Evolutionary conservation across 2,329 filamentous ascomycete genomes (phyloP), one percentile per base, ranked within the genome.

Genomic region (Beauveria pseudobassiana): DNA sequence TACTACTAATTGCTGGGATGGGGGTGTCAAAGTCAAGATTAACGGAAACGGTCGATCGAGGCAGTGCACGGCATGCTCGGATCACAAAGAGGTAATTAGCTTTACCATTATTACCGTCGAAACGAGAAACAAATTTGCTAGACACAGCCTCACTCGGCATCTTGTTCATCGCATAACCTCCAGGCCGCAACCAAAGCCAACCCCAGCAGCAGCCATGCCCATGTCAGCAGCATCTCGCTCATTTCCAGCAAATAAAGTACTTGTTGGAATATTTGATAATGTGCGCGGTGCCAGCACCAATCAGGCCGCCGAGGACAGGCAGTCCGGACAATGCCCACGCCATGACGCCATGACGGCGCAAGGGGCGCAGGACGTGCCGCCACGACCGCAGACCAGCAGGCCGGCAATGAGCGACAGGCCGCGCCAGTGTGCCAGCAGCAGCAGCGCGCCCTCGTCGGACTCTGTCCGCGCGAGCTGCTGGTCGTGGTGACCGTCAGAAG

Each of bases 191-290:
- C 56, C 53, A 68, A 63, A 16, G 64, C 68, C 16, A 65, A 12
- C 3, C 72, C 72, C 1, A 76, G 40, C 61, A 71, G 67, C 62
- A 68, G 55, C 58, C 64, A 66, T 10, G 38, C 56, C 59, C 64
- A 63, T 45, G 68, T 70, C 8, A 70, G 62, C 53, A 69, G 48
- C 63, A 76, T 62, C 5, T 73, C 74, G 62, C 71, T 72, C 64
- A 75, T 67, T 70, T 78, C 72, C 22, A 77, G 65, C 50, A 68
- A 6, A 78, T 68, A 62, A 73, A 77, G 58, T 77, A 73, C 43
- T 66, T 69, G 48, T 74, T 73, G 34, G 75, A 73, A 60, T 72
- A 72, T 45, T 66, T 65, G 16, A 76, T 66, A 28, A 76, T 26
- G 20, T 68, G 64, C 40, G 53, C 67, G 56, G 69, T 70, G 1